These are phyloP conservation scores for Hexamita inflata DNA, from an alignment of 208 protist species.

Conservation along the genomic window DNA sequence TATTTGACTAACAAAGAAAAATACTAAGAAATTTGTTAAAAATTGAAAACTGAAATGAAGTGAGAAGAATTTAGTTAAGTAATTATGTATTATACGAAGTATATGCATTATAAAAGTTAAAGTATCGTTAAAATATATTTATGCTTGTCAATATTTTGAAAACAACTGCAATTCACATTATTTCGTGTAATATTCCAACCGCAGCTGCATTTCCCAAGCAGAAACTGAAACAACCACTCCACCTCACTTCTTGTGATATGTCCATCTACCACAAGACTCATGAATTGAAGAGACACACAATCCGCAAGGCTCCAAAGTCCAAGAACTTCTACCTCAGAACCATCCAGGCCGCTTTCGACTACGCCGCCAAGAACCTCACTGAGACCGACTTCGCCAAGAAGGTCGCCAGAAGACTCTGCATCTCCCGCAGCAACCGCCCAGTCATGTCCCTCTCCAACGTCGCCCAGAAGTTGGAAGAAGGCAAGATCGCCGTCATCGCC, in stretches of 20 bases:
- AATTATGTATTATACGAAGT: too few relatives aligned
- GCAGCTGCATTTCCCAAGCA: too few relatives aligned
- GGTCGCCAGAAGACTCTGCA: constrained; percentile 80
- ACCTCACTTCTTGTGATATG: neutral
- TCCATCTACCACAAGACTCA: neutral
- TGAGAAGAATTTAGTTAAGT: too few relatives aligned
- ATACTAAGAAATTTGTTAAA: too few relatives aligned
- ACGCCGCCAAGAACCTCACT: constrained; percentile 57
- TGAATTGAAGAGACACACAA: neutral
- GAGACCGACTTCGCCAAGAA: constrained; percentile 90
- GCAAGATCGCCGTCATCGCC: constrained; percentile 85
- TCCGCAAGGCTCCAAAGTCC: neutral
- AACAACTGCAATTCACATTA: too few relatives aligned
- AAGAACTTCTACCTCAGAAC: neutral
- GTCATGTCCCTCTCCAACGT: constrained; percentile 82
- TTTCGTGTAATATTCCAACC: too few relatives aligned
- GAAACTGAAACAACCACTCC: too few relatives aligned
- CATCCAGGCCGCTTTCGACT: neutral
- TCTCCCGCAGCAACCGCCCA: constrained; percentile 79
- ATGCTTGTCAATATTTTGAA: too few relatives aligned
- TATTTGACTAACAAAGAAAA: too few relatives aligned
- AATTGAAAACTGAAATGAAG: too few relatives aligned
- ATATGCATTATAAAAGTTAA: too few relatives aligned
- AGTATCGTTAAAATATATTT: too few relatives aligned
- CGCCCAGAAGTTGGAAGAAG: constrained; percentile 63